phyloP scores from a whole-genome alignment of 2,329 filamentous ascomycete genomes.

The Mollisiaceae sp. region DNA sequence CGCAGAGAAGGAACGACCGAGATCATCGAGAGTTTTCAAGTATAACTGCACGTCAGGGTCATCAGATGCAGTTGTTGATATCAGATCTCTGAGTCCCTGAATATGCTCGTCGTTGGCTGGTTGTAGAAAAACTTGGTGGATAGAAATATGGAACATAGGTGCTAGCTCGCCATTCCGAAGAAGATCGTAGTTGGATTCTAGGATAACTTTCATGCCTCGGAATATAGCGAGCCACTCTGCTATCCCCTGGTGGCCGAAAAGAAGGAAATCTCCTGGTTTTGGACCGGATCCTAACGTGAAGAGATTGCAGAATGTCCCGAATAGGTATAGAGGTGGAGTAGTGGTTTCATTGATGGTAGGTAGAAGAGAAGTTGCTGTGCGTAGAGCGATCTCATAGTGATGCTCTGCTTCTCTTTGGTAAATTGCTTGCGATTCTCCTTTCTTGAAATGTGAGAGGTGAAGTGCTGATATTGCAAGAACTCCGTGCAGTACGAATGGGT shows the following conservation, averaged over 20 bases:
- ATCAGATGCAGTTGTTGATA: not conserved
- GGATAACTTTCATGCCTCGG: slow-evolving; percentile 42
- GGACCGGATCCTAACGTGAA: slow-evolving; percentile 45
- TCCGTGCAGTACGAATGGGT: slow-evolving; percentile 30
- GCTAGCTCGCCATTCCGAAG: slow-evolving; percentile 30
- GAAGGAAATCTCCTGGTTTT: slow-evolving; percentile 44
- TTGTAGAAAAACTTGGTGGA: slow-evolving; percentile 22
- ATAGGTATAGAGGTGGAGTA: slow-evolving; percentile 45
- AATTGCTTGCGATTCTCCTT: not conserved
- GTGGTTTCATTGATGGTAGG: slow-evolving; percentile 41
- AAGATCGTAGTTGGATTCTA: slow-evolving; percentile 37
- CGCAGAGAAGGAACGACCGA: slow-evolving; percentile 19
- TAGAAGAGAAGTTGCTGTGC: slow-evolving; percentile 42
- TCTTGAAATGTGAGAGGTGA: slow-evolving; percentile 26
- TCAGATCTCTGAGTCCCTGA: slow-evolving; percentile 19
- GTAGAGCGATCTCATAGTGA: slow-evolving; percentile 18
- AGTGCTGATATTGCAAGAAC: slow-evolving; percentile 31
- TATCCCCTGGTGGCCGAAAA: slow-evolving; percentile 41
- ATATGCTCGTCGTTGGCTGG: slow-evolving; percentile 23
- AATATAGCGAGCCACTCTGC: slow-evolving; percentile 46
- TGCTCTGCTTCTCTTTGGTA: slow-evolving; percentile 7
- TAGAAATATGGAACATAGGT: slow-evolving; percentile 28
- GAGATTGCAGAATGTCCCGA: slow-evolving; percentile 44
- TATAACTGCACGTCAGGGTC: slow-evolving; percentile 22
- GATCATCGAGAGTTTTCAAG: slow-evolving; percentile 14